A percentile compares a stretch with the other conserved stretches of the same genome.
These are phyloP conservation scores for Inosperma sp. DNA, from an alignment of 768 basidiomycete genomes.

Conservation along the genomic window DNA sequence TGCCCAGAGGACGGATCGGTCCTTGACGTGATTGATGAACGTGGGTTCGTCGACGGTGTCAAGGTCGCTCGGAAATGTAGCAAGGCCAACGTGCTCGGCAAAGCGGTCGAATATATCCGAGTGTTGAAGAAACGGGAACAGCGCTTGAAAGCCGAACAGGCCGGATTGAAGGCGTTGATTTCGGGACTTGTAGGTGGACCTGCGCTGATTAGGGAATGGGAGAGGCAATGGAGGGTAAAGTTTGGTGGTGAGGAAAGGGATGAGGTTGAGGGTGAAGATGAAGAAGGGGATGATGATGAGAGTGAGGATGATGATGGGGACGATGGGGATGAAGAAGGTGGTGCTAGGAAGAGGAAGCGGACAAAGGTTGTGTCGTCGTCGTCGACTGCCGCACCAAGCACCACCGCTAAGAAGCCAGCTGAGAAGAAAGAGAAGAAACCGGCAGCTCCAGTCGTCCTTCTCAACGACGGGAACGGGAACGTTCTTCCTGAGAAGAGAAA, in stretches of 20 bases:
- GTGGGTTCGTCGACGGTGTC: constrained; percentile 90
- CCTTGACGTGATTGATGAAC: constrained; percentile 66
- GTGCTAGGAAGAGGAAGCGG: constrained; percentile 58
- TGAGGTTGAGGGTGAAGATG: constrained; percentile 55
- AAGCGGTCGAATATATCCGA: constrained; percentile 88
- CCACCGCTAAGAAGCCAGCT: constrained; percentile 29
- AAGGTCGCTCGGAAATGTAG: constrained; percentile 87
- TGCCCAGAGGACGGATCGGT: constrained; percentile 32
- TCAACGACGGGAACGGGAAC: constrained; percentile 25
- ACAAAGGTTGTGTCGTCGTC: constrained; percentile 41
- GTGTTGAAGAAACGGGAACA: constrained; percentile 77
- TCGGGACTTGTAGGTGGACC: constrained; percentile 70
- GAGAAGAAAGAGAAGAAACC: constrained; percentile 46
- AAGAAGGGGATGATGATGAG: constrained; percentile 50
- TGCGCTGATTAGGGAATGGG: constrained; percentile 69
- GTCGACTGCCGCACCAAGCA: constrained; percentile 9
- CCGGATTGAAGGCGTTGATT: constrained; percentile 66
- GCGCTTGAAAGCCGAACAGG: constrained; percentile 69
- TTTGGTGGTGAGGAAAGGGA: constrained; percentile 78
- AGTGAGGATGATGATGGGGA: constrained; percentile 51
- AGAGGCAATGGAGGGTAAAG: constrained; percentile 62
- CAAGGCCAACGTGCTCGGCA: constrained; percentile 86
- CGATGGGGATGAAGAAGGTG: constrained; percentile 35
- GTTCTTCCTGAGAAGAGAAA: constrained; percentile 69
- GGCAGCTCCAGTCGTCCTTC: constrained; percentile 19